Conservation (phyloP, 257 asterid genomes). For the Asclepias syriaca region DNA sequence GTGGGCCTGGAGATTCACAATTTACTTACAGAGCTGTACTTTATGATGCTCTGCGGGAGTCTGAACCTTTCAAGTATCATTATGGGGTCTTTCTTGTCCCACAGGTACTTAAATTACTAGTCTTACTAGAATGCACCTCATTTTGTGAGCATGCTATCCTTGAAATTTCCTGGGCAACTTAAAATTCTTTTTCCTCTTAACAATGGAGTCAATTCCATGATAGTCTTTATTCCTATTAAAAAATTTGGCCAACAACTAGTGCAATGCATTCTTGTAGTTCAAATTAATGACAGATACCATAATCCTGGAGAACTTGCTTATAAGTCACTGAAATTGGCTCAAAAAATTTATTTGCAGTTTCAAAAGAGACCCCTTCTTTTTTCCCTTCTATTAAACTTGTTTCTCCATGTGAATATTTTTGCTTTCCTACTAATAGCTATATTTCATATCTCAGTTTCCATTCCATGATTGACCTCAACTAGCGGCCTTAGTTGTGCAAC, state of each 20-base stretch:
- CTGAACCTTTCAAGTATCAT: conserved; percentile 49
- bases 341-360: background rate
- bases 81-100: conserved; percentile 89
- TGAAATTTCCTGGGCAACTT: background rate
- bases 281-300: background rate
- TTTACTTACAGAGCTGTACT: conserved; percentile 65
- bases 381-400: background rate
- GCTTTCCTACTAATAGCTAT: background rate
- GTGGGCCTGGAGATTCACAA: conserved; percentile 64
- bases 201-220: background rate
- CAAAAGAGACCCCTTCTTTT: background rate
- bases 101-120: conserved; percentile 44
- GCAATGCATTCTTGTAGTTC: background rate
- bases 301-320: background rate
- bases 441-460: background rate
- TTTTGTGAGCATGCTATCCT: background rate
- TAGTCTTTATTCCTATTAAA: background rate
- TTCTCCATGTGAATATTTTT: background rate
- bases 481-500: background rate
- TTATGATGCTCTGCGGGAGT: conserved; percentile 64
- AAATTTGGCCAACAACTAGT: background rate
- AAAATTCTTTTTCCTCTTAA: background rate
- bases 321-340: background rate
- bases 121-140: background rate
- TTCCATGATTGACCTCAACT: background rate